Percentiles rank a stretch among this genome's conserved stretches.
Conservation (phyloP, 345 rosid species). For the Jatropha curcas region DNA sequence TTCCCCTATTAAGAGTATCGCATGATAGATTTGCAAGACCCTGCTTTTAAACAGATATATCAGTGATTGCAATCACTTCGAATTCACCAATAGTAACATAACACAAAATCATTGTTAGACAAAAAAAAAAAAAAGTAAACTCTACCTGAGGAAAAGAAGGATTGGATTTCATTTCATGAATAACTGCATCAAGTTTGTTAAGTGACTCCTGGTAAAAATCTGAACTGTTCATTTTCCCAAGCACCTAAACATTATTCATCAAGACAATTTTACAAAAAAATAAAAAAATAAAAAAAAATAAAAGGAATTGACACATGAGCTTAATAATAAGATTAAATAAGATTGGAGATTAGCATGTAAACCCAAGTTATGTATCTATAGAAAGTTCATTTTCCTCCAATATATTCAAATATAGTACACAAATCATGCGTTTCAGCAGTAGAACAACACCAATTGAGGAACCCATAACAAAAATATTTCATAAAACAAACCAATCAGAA, state of each 20-base stretch:
- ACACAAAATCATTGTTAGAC: too few species aligned
- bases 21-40: slow-evolving; percentile 70
- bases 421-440: not conserved
- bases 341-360: not conserved
- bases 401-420: not conserved
- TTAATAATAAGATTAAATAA: not conserved
- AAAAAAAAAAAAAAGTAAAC: not conserved
- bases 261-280: not conserved
- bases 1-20: slow-evolving; percentile 45
- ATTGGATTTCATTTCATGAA: slow-evolving; percentile 49
- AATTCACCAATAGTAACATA: not conserved
- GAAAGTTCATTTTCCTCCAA: not conserved
- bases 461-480: not conserved
- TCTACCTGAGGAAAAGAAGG: slow-evolving; percentile 79
- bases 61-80: not conserved
- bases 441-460: not conserved
- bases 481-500: not conserved
- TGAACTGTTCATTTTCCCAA: slow-evolving; percentile 41
- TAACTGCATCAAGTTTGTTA: slow-evolving; percentile 60
- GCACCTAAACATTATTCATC: slow-evolving; percentile 37
- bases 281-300: too few species aligned
- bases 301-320: not conserved
- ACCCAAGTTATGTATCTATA: not conserved
- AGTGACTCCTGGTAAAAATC: slow-evolving; percentile 48
- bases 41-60: slow-evolving; percentile 34